Base-by-base conservation (phyloP, 805 yeast species). In the Lipomyces lipofer region DNA sequence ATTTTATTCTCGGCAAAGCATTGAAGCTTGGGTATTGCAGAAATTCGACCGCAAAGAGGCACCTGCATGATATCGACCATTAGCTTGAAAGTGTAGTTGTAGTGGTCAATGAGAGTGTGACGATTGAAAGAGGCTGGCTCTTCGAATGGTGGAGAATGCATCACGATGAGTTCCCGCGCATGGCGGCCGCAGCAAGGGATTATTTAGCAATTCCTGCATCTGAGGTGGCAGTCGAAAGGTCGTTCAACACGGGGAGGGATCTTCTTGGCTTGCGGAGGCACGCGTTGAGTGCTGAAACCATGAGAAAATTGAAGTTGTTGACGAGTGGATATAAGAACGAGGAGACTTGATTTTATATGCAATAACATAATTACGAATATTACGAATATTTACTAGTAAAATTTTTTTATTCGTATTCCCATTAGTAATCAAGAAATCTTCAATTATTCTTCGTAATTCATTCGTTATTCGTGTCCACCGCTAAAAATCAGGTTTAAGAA, bases 141-240 rank as follows among this genome's bases (percentile, higher is more conserved):
- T 33, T 33, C 38, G 3, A 33, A 3, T 33, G 38, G 38, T 33
- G 38, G 38, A 33, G 38, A 19, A 33, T 33, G 19, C 38, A 33
- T 19, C 15, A 19, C 13, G 15, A 19, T 33, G 38, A 33, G 38
- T 33, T 33, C 15, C 38, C 38, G 19, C 38, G 38, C 13, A 33
- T 33, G 38, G 38, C 38, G 38, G 38, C 38, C 19, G 38, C 38
- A 33, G 38, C 38, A n/a, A 33, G 38, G 15, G 38, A 33, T 19
- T 33, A 33, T 9, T 19, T 33, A 19, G 38, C 38, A 19, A 33
- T 33, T 33, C 38, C 7, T 33, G 7, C 38, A 19, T 33, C 38
- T 15, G 38, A 33, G 15, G 38, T 33, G 7, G 38, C 38, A 33
- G 38, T 2, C 38, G 38, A 33, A 19, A 33, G 38, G 15, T 19